Evolutionary conservation across 768 basidiomycete species (phyloP).

Genomic region (Mrakia blollopis): DNA sequence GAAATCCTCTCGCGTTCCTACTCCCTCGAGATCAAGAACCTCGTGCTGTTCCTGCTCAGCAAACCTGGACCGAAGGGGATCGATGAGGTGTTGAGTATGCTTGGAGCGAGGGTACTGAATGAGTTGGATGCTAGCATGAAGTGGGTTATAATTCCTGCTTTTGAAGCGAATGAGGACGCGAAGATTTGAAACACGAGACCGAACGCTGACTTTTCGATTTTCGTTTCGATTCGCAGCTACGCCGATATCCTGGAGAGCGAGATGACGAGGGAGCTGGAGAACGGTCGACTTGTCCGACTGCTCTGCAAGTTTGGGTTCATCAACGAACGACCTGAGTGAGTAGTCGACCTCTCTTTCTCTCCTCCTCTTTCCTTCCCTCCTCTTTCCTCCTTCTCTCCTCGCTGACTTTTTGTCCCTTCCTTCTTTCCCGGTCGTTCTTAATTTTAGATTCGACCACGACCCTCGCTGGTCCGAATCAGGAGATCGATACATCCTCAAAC

Average conservation of each 20-base stretch:
- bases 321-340: slow-evolving; percentile 97
- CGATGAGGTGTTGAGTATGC: slow-evolving; percentile 72
- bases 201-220: neutral
- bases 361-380: neutral
- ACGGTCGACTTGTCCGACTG: slow-evolving; percentile 80
- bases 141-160: too few relatives aligned
- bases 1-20: slow-evolving; percentile 70
- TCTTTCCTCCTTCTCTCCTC: neutral
- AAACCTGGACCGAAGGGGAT: slow-evolving; percentile 70
- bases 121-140: slow-evolving; percentile 80
- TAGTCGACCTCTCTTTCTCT: slow-evolving; percentile 32
- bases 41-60: slow-evolving; percentile 66
- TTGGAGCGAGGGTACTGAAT: slow-evolving; percentile 62
- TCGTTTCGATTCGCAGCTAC: slow-evolving; percentile 43
- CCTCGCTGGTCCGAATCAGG: slow-evolving; percentile 98
- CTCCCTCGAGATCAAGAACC: slow-evolving; percentile 72
- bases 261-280: slow-evolving; percentile 83
- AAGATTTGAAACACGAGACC: neutral
- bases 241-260: slow-evolving; percentile 77
- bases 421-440: neutral
- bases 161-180: too few relatives aligned
- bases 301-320: slow-evolving; percentile 95
- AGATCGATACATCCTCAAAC: slow-evolving; percentile 93
- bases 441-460: slow-evolving; percentile 81
- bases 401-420: neutral